Base-by-base conservation (phyloP, 441 rosid genomes). In the Arabidopsis hybrid region DNA sequence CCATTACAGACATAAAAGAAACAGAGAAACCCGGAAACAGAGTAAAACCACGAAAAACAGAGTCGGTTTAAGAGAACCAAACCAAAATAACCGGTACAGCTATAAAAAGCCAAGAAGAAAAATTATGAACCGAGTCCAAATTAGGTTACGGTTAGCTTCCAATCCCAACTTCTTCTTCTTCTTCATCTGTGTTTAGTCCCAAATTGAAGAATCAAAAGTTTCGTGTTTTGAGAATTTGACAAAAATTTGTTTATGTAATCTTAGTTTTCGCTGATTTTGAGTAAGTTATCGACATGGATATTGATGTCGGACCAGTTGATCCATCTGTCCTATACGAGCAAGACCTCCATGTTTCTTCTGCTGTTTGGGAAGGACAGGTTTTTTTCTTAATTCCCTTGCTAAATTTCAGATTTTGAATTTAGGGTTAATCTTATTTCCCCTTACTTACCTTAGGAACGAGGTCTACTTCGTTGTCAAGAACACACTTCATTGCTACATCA, bases 351-450 rank as follows among this genome's bases (percentile, higher is more conserved):
- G 81, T 78, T 34, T 78, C 81, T 12, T 78, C 81, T 18, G 67
- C 81, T 55, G 49, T 78, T 29, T 78, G 78, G 81, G 81, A 78
- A 78, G 81, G 75, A 73, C 81, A 73, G 78, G 81, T 78, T 65
- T 53, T 14, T 4, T 1, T 14, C 6, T 13, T 18, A 16, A 17
- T 2, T 8, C 51, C 43, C 64, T 40, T 21, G 2, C 55, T 0
- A 50, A 52, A 39, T 31, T 61, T 58, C 16, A 8, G 10, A 59
- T 46, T 69, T 56, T 47, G 39, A 5, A 70, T 47, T 42, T 17
- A 65, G 56, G 38, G 26, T 46, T 47, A 5, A 26, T 9, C 26
- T 16, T 4, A 4, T 34, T 16, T 12, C 8, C 11, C 21, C 0
- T 2, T 26, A 2, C 35, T 36, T 32, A 18, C 17, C 52, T 1